Conservation (phyloP, 2,329 filamentous ascomycete species). For the Fusarium humuli region DNA sequence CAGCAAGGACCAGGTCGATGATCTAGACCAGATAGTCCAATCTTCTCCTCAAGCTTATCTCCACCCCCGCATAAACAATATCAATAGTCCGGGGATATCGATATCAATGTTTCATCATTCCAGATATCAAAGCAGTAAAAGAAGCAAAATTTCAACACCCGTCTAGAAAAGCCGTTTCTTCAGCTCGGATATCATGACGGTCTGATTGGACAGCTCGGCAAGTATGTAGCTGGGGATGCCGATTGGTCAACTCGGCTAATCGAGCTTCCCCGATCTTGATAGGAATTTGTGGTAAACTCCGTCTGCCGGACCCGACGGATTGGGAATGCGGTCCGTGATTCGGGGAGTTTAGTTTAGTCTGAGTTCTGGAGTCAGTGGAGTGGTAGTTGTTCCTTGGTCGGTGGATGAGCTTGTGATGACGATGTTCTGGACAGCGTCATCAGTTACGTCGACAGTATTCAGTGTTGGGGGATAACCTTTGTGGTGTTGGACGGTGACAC, state of each 20-base stretch:
- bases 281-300: neutral
- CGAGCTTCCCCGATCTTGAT: neutral
- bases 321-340: neutral
- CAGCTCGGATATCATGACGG: slow-evolving; percentile 4
- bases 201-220: slow-evolving; percentile 39
- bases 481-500: fast-evolving
- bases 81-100: slow-evolving; percentile 14
- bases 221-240: slow-evolving; percentile 2
- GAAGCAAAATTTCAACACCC: slow-evolving; percentile 1
- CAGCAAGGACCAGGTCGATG: neutral
- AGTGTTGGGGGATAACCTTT: fast-evolving
- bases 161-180: slow-evolving; percentile 10
- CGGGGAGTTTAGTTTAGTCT: neutral
- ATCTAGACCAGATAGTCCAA: slow-evolving; percentile 1
- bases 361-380: too few species aligned
- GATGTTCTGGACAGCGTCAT: neutral
- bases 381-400: neutral
- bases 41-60: slow-evolving; percentile 11
- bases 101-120: neutral
- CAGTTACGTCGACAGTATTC: fast-evolving
- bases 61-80: slow-evolving; percentile 25
- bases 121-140: neutral
- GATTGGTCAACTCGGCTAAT: slow-evolving; percentile 36
- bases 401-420: neutral
- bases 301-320: neutral